phyloP scores from a whole-genome alignment of 2,329 filamentous ascomycete genomes.

The Clonostachys chloroleuca region DNA sequence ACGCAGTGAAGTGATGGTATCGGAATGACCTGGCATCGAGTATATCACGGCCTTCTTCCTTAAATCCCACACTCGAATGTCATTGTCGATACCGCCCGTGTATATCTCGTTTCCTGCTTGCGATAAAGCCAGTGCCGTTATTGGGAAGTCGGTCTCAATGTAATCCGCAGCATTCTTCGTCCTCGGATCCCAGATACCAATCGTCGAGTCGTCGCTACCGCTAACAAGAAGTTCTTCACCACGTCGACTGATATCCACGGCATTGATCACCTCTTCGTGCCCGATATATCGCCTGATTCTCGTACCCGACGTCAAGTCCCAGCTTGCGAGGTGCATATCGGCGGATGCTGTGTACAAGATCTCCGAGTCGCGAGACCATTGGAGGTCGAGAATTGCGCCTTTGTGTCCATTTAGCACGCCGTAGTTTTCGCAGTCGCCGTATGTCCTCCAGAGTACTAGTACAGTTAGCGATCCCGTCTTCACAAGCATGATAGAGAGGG shows the following conservation, averaged over 20 bases:
- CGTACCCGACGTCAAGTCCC: conserved; percentile 89
- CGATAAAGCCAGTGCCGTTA: conserved; percentile 87
- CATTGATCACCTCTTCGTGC: conserved; percentile 95
- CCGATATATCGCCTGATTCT: conserved; percentile 89
- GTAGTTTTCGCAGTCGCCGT: conserved; percentile 92
- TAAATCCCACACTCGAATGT: conserved; percentile 95
- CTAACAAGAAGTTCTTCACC: conserved; percentile 89
- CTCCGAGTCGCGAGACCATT: conserved; percentile 94
- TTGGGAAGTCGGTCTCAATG: conserved; percentile 85
- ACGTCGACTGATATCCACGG: conserved; percentile 80
- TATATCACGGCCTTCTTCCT: conserved; percentile 88
- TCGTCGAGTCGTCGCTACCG: conserved; percentile 88
- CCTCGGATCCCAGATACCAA: conserved; percentile 94
- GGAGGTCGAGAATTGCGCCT: conserved; percentile 84
- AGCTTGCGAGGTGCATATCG: conserved; percentile 89
- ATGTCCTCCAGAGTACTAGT: conserved; percentile 87
- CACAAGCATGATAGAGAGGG: background rate
- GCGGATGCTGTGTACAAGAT: conserved; percentile 90
- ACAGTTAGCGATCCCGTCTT: background rate
- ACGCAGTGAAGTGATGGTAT: conserved; percentile 85
- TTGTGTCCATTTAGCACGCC: conserved; percentile 84
- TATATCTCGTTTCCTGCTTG: conserved; percentile 96
- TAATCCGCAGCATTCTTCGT: conserved; percentile 85
- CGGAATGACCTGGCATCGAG: conserved; percentile 81
- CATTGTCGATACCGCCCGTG: conserved; percentile 92